Base-by-base conservation (phyloP, 73 alveolate species). In the Blepharisma stoltei region DNA sequence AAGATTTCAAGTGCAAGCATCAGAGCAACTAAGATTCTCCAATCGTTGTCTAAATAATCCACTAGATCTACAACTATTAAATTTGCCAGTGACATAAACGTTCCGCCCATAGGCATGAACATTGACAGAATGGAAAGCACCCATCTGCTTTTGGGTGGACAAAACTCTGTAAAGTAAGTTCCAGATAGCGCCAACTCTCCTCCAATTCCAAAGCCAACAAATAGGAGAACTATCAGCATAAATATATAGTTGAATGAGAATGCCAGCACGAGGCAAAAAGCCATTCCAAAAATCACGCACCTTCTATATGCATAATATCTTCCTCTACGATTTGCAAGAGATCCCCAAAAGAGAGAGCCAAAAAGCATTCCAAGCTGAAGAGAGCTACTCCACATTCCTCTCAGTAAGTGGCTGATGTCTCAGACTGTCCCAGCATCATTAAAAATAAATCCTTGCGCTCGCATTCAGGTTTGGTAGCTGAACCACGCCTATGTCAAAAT, bases 201-300 rank as follows among this genome's bases (percentile, higher is more conserved):
- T 50, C 65, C 65, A 50, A 50, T 50, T 4, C 65, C 65, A 50
- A 50, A 50, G 27, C 65, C 65, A 0, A 50, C n/a, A 50, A 50
- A 50, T 14, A 50, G 27, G 3, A 50, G 21, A 14, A 18, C 4
- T 14, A 50, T 18, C 21, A 11, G 27, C n/a, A 11, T 50, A 11
- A 50, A 14, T 14, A 11, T 18, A 50, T 11, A 18, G 21, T 50
- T 11, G n/a, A 50, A 11, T 14, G 65, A 50, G 21, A 50, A 11
- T 14, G 65, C 21, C 65, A 50, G 21, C 65, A 50, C 21, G 0
- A 50, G 65, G 2, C 27, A 11, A 50, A 50, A 50, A 18, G 21
- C n/a, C 27, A 18, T 50, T 14, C 27, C n/a, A 50, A 50, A 14
- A 18, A 11, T 14, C n/a, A 50, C 65, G 2, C 27, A 14, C 21